Conservation (phyloP, 1,139 yeast species). For the Yamadazyma triangularis region DNA sequence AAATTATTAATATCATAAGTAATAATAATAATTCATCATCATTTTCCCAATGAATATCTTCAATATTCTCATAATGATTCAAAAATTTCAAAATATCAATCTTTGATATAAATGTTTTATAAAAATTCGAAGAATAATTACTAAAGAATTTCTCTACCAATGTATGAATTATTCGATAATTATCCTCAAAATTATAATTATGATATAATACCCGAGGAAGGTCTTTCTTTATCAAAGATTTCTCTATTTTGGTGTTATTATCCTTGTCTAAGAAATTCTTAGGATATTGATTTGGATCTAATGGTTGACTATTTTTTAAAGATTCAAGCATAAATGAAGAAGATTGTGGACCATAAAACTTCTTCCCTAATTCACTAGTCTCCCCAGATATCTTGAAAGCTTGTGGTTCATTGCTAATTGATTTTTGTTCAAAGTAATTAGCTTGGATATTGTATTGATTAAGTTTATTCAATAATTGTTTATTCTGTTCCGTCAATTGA, state of each 20-base stretch:
- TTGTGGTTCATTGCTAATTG: too few species aligned
- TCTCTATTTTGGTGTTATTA: constrained; percentile 8
- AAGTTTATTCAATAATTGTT: constrained; percentile 6
- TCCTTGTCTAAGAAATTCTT: constrained; percentile 13
- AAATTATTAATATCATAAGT: constrained; percentile 39
- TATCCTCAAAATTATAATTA: constrained; percentile 21
- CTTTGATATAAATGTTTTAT: constrained; percentile 29
- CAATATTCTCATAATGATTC: constrained; percentile 21
- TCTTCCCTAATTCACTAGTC: constrained; percentile 29
- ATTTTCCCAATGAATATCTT: constrained; percentile 42
- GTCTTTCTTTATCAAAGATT: constrained; percentile 22
- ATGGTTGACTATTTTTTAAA: constrained; percentile 15
- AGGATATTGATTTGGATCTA: constrained; percentile 10
- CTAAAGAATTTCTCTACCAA: constrained; percentile 33
- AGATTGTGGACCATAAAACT: constrained; percentile 50
- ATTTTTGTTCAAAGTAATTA: constrained; percentile 6
- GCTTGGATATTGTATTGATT: constrained; percentile 8
- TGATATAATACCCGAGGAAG: constrained; percentile 23
- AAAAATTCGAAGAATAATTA: constrained; percentile 21
- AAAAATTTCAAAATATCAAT: constrained; percentile 25
- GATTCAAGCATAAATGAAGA: constrained; percentile 42
- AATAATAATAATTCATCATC: constrained; percentile 47
- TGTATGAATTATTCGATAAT: constrained; percentile 20
- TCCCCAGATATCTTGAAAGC: constrained; percentile 16
- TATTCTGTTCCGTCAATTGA: constrained; percentile 13